These are phyloP conservation scores for Wickerhamiella australiensis DNA, from an alignment of 805 yeast species.

Conservation along the genomic window DNA sequence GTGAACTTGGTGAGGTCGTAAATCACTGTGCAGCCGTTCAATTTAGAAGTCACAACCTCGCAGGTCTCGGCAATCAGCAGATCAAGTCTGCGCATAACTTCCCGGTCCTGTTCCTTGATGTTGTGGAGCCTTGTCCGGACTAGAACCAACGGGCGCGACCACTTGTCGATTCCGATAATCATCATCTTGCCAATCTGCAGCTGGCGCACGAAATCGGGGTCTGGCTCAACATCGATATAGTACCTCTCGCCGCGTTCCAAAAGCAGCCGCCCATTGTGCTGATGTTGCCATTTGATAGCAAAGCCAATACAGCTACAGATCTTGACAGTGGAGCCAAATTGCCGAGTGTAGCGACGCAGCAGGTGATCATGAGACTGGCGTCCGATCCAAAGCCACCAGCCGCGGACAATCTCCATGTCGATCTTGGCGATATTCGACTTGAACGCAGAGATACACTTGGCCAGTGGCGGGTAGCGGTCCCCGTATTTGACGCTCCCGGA, in stretches of 20 bases:
- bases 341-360: slow-evolving; percentile 4
- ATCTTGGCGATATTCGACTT: not conserved
- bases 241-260: slow-evolving; percentile 1
- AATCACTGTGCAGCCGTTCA: slow-evolving; percentile 53
- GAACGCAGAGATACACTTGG: not conserved
- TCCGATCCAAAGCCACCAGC: not conserved
- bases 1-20: slow-evolving; percentile 69
- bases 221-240: not conserved
- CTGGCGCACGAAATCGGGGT: not conserved
- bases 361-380: not conserved
- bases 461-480: not conserved
- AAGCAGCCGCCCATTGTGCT: not conserved
- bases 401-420: not conserved
- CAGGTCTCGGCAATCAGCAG: not conserved
- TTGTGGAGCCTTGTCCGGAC: not conserved
- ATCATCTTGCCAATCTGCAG: not conserved
- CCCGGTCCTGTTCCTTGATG: not conserved
- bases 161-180: not conserved
- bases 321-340: not conserved
- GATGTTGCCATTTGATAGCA: not conserved
- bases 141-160: not conserved
- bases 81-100: not conserved
- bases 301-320: slow-evolving; percentile 18
- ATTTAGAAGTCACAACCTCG: slow-evolving; percentile 41
- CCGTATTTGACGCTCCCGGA: not conserved